A percentile compares a stretch with the other conserved stretches of the same genome.
Evolutionary conservation across 768 basidiomycete genomes (phyloP).

Genomic region (Leccinum incarnatum): DNA sequence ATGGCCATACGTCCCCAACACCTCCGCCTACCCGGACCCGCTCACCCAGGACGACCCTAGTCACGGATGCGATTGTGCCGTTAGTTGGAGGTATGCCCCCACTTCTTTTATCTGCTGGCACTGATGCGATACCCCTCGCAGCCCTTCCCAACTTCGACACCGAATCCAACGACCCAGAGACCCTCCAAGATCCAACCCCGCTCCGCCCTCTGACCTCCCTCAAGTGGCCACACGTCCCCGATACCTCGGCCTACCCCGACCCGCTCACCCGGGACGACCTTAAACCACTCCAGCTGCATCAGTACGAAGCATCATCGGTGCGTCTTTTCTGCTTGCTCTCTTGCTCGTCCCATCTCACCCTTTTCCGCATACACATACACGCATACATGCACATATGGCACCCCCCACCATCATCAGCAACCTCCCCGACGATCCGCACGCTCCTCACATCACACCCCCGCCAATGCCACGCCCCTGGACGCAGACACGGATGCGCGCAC

Average conservation of each 20-base stretch:
- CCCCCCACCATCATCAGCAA: slow-evolving; percentile 43
- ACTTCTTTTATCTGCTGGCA: background rate
- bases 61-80: background rate
- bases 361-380: no score
- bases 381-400: no score
- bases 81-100: background rate
- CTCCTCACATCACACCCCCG: slow-evolving; percentile 50
- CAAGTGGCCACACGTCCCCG: slow-evolving; percentile 67
- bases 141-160: background rate
- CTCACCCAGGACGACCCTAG: no score
- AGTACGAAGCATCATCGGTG: slow-evolving; percentile 79
- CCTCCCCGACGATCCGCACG: slow-evolving; percentile 57
- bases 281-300: slow-evolving; percentile 64
- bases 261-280: slow-evolving; percentile 85
- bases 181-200: slow-evolving; percentile 37
- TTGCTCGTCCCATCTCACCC: background rate
- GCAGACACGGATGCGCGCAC: slow-evolving; percentile 46
- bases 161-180: background rate
- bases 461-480: slow-evolving; percentile 30
- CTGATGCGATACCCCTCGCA: background rate
- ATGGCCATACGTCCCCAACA: no score
- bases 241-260: background rate
- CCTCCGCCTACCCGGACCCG: no score
- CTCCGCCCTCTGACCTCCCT: slow-evolving; percentile 71
- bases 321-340: slow-evolving; percentile 17